A percentile compares a stretch with the other conserved stretches of the same genome.
Conservation (phyloP, 1,284 basidiomycete species). For the Schizopora paradoxa region DNA sequence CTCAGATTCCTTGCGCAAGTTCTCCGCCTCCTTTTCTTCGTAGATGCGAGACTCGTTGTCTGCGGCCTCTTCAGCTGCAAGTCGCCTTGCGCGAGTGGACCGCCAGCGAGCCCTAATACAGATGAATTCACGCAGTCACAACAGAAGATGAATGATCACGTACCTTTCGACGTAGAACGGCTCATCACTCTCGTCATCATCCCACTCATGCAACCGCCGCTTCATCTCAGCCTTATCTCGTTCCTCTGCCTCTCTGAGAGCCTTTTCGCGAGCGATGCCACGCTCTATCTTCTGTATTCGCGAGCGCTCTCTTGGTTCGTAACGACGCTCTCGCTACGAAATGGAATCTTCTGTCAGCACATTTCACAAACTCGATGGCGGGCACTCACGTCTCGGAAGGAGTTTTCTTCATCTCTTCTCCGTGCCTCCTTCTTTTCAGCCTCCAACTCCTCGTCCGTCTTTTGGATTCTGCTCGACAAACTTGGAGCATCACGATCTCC, state of each 20-base stretch:
- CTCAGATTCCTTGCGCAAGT: conserved; percentile 80
- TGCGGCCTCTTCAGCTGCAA: conserved; percentile 70
- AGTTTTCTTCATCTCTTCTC: conserved; percentile 72
- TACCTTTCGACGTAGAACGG: conserved; percentile 82
- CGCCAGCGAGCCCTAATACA: conserved; percentile 66
- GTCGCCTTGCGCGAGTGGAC: conserved; percentile 54
- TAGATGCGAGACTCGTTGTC: conserved; percentile 78
- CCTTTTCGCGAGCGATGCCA: conserved; percentile 64
- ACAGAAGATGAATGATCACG: conserved; percentile 17
- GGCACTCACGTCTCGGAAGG: conserved; percentile 74
- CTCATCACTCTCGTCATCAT: conserved; percentile 88
- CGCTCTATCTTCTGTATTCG: conserved; percentile 73
- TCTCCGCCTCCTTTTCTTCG: conserved; percentile 80
- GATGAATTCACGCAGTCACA: conserved; percentile 2
- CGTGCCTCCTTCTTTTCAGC: conserved; percentile 68
- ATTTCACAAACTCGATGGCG: background rate
- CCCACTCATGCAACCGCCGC: conserved; percentile 74
- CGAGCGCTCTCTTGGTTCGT: conserved; percentile 74
- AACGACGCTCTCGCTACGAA: conserved; percentile 69
- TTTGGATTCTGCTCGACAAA: conserved; percentile 32
- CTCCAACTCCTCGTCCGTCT: conserved; percentile 85
- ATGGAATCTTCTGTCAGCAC: conserved; percentile 7
- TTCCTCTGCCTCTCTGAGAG: conserved; percentile 70
- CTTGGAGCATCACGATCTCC: conserved; percentile 35
- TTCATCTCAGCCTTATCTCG: conserved; percentile 68